These are phyloP conservation scores for Pseudophaeomoniella oleicola DNA, from an alignment of 2,329 filamentous ascomycete species.

Conservation along the genomic window DNA sequence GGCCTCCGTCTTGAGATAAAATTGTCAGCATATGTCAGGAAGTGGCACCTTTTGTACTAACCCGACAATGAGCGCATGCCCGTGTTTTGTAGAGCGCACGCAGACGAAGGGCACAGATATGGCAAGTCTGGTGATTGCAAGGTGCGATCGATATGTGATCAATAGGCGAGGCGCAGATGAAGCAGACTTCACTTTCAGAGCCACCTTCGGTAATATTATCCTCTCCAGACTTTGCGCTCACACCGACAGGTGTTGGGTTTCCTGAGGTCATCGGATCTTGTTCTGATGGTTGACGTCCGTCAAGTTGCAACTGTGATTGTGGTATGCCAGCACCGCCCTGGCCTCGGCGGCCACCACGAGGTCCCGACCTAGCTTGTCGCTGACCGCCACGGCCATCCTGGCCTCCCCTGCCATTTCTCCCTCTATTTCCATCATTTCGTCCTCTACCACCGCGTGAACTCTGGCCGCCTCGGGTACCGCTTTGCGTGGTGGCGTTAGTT, in stretches of 20 bases:
- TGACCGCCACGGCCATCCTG: background rate
- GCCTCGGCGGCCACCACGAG: background rate
- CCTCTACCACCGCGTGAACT: slow-evolving; percentile 14
- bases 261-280: slow-evolving; percentile 9
- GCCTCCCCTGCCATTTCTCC: background rate
- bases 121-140: slow-evolving; percentile 92
- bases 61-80: slow-evolving; percentile 88
- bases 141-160: slow-evolving; percentile 78
- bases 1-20: slow-evolving; percentile 26
- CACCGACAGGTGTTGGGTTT: slow-evolving; percentile 9
- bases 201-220: slow-evolving; percentile 42
- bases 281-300: slow-evolving; percentile 4
- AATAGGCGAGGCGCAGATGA: slow-evolving; percentile 89
- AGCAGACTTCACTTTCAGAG: slow-evolving; percentile 71
- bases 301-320: background rate
- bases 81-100: slow-evolving; percentile 92
- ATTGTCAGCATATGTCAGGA: slow-evolving; percentile 2
- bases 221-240: too few relatives aligned
- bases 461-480: background rate
- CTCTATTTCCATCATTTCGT: background rate
- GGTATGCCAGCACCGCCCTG: background rate
- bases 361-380: background rate
- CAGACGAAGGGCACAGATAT: slow-evolving; percentile 85
- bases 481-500: too few relatives aligned
- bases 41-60: slow-evolving; percentile 29